A percentile compares a stretch with the other conserved stretches of the same genome.
phyloP scores from a whole-genome alignment of 2,329 filamentous ascomycete species.

The Davidsoniella eucalypti region DNA sequence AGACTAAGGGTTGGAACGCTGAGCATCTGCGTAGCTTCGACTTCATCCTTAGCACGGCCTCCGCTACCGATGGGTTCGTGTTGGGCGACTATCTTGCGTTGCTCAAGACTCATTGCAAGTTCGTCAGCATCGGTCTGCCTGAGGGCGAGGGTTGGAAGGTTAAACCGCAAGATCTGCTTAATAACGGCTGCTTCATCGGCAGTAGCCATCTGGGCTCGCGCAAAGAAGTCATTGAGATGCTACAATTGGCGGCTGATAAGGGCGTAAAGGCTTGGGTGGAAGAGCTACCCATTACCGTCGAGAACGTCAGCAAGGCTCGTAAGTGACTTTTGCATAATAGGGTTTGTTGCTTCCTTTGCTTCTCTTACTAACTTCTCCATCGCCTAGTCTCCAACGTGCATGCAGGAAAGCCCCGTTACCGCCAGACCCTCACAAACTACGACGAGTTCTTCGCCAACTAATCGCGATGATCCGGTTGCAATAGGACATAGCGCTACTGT shows the following conservation, averaged over 20 bases:
- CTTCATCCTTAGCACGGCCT: slow-evolving; percentile 56
- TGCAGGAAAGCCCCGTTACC: slow-evolving; percentile 2
- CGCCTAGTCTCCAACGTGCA: not conserved
- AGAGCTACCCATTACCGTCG: slow-evolving; percentile 55
- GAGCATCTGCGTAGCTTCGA: slow-evolving; percentile 44
- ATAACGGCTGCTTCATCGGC: slow-evolving; percentile 58
- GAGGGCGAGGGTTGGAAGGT: slow-evolving; percentile 57
- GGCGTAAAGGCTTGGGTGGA: slow-evolving; percentile 55
- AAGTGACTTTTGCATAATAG: too few species aligned
- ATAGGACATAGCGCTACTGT: too few species aligned
- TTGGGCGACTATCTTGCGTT: slow-evolving; percentile 51
- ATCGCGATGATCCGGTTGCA: not conserved
- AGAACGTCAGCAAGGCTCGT: slow-evolving; percentile 26
- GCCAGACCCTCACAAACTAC: slow-evolving; percentile 5
- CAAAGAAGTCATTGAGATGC: slow-evolving; percentile 54
- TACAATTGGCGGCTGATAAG: slow-evolving; percentile 54
- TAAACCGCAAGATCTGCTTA: slow-evolving; percentile 56
- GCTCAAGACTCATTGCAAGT: slow-evolving; percentile 66
- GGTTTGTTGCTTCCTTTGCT: too few species aligned
- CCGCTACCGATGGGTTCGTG: slow-evolving; percentile 50
- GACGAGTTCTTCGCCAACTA: slow-evolving; percentile 2
- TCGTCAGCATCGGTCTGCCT: slow-evolving; percentile 65
- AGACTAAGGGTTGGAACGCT: slow-evolving; percentile 35
- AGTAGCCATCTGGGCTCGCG: slow-evolving; percentile 55
- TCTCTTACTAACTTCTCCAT: too few species aligned